Base-by-base conservation (phyloP, 345 rosid species). In the Litchi chinensis region DNA sequence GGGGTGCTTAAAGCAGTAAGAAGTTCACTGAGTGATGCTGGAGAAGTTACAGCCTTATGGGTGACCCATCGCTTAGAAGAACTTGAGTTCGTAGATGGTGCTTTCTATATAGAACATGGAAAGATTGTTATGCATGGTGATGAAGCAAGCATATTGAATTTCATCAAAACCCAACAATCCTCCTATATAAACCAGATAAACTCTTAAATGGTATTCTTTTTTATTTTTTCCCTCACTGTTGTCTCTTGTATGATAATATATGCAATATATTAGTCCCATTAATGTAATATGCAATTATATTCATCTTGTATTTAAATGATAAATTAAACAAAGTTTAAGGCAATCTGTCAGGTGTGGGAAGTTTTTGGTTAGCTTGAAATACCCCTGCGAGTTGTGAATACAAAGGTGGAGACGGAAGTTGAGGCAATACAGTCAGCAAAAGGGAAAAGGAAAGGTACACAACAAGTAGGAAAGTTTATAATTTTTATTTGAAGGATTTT, bases 31-130 rank as follows among this genome's bases (percentile, higher is more conserved):
- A 78, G 82, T 65, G 83, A 81, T 80, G 89, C 93, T 13, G 88
- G 86, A 77, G 92, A 88, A 16, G 93, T 95, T 73, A 92, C 97
- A 0, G 97, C 97, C 3, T 78, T 93, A 69, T 95, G 99, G 98
- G 97, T 93, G 48, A 96, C 98, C 28, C 99, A 94, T 89, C 87
- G 95, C 63, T 82, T 96, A 83, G 97, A 96, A 85, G 99, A 96
- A 83, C 93, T 96, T 0, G 83, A 90, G 85, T 90, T 85, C 77
- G 98, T 97, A 13, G 97, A 96, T 79, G 98, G 97, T 64, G 97
- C 97, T 19, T 83, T 94, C 37, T 94, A 90, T 76, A 94, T 93
- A 97, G 99, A 91, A 82, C 83, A 91, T 1, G 95, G 99, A 54
- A 96, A 84, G 85, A 89, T 92, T 44, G 83, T 93, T 6, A 89